Conservation (phyloP, 306 rosid species). For the Ammopiptanthus mongolicus region DNA sequence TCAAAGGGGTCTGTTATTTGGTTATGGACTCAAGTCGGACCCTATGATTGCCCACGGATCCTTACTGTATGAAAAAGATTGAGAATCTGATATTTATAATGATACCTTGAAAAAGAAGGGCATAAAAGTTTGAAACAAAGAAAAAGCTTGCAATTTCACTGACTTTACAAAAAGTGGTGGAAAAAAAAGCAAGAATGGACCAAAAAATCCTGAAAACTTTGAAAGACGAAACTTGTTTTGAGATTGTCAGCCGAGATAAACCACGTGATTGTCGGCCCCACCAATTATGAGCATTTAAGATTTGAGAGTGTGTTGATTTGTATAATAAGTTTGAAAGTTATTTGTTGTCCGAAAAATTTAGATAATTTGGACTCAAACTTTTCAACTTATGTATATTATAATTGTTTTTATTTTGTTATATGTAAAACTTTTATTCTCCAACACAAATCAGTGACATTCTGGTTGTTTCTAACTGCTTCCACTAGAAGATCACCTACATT, state of each 20-base stretch:
- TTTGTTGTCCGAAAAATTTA: too few relatives aligned
- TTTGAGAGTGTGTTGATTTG: too few relatives aligned
- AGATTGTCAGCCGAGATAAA: conserved; percentile 21
- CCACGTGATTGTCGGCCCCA: conserved; percentile 38
- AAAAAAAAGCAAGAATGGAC: conserved; percentile 22
- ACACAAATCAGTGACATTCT: too few relatives aligned
- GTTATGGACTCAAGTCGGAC: not conserved
- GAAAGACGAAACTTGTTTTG: conserved; percentile 30
- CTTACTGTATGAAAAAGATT: conserved; percentile 29
- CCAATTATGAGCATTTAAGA: too few relatives aligned
- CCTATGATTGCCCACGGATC: not conserved
- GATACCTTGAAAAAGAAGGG: conserved; percentile 32
- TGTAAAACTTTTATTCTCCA: too few relatives aligned
- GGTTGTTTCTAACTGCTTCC: too few relatives aligned
- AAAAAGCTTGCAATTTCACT: conserved; percentile 34
- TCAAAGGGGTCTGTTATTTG: not conserved
- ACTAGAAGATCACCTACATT: not conserved
- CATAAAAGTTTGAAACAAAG: conserved; percentile 25
- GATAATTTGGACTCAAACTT: too few relatives aligned
- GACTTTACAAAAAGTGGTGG: conserved; percentile 27
- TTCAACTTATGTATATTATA: too few relatives aligned
- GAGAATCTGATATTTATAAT: conserved; percentile 26
- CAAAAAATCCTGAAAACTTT: conserved; percentile 13
- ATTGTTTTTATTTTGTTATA: too few relatives aligned
- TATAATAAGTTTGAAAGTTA: too few relatives aligned